Percentiles rank a stretch among this genome's conserved stretches.
These are phyloP conservation scores for Trichophyton verrucosum DNA, from an alignment of 2,329 filamentous ascomycete genomes.

Conservation along the genomic window DNA sequence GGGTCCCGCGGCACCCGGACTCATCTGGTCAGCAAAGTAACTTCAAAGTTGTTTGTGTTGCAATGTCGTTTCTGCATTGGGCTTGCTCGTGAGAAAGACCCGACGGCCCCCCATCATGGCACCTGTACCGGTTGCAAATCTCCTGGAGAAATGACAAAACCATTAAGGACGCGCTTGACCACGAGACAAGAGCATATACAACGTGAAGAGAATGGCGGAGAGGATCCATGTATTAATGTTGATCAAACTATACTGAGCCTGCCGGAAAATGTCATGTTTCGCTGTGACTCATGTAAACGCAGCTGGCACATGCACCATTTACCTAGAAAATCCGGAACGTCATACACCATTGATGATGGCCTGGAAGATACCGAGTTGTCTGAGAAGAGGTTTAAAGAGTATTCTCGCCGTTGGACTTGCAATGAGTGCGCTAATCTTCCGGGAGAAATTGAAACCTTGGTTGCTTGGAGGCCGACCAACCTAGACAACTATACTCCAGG, in stretches of 20 bases:
- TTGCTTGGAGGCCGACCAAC: conserved; percentile 73
- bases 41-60: conserved; percentile 63
- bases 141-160: conserved; percentile 54
- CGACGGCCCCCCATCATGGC: conserved; percentile 54
- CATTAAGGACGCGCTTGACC: conserved; percentile 63
- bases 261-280: conserved; percentile 62
- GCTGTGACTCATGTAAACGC: conserved; percentile 64
- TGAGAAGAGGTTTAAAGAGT: conserved; percentile 55
- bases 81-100: conserved; percentile 54
- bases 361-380: conserved; percentile 26
- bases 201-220: conserved; percentile 62
- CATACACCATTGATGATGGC: conserved; percentile 17
- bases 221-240: conserved; percentile 61
- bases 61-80: conserved; percentile 83
- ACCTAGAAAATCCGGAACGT: conserved; percentile 34
- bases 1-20: conserved; percentile 61
- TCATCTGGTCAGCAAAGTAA: conserved; percentile 82
- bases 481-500: conserved; percentile 44
- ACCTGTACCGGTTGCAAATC: conserved; percentile 58
- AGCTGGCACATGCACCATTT: conserved; percentile 79
- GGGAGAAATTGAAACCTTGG: conserved; percentile 60
- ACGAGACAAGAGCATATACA: conserved; percentile 72
- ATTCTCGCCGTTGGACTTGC: conserved; percentile 65
- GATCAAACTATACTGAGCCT: conserved; percentile 59
- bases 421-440: conserved; percentile 56